A percentile compares a stretch with the other conserved stretches of the same genome.
Evolutionary conservation across 2,329 filamentous ascomycete species (phyloP).

Genomic region (Ceratocystis colombiana): DNA sequence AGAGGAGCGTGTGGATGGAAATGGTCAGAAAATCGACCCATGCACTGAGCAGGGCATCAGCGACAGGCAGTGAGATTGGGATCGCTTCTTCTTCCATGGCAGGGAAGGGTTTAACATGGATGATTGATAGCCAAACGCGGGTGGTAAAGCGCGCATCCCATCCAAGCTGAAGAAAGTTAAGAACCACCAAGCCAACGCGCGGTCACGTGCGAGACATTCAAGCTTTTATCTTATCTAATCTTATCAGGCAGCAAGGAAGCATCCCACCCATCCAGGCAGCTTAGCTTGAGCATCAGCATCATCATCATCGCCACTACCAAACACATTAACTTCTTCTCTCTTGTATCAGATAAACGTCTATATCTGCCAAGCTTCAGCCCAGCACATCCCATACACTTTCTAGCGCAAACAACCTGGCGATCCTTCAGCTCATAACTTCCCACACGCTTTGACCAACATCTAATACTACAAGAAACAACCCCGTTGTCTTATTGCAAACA

Average conservation of each 20-base stretch:
- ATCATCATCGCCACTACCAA: no score
- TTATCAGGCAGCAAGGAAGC: background rate
- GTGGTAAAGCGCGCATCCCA: background rate
- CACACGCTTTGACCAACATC: no score
- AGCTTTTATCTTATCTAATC: background rate
- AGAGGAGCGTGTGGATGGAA: slow-evolving; percentile 76
- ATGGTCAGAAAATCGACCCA: slow-evolving; percentile 75
- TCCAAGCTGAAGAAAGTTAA: background rate
- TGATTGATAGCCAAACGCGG: background rate
- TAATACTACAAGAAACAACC: no score
- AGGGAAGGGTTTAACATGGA: background rate
- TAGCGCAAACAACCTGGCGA: no score
- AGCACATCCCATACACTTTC: no score
- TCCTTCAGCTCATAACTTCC: no score
- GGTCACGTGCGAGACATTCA: slow-evolving; percentile 17
- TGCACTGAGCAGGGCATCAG: slow-evolving; percentile 50
- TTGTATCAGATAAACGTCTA: no score
- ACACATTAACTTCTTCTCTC: no score
- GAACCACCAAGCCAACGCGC: slow-evolving; percentile 18
- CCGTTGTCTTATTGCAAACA: no score
- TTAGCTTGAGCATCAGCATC: no score
- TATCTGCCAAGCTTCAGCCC: no score
- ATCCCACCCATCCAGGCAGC: no score
- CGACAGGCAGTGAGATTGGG: slow-evolving; percentile 35
- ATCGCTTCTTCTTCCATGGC: slow-evolving; percentile 6